Percentiles rank a stretch among this genome's conserved stretches.
Conservation (phyloP, 306 rosid species). For the Trifolium dubium region DNA sequence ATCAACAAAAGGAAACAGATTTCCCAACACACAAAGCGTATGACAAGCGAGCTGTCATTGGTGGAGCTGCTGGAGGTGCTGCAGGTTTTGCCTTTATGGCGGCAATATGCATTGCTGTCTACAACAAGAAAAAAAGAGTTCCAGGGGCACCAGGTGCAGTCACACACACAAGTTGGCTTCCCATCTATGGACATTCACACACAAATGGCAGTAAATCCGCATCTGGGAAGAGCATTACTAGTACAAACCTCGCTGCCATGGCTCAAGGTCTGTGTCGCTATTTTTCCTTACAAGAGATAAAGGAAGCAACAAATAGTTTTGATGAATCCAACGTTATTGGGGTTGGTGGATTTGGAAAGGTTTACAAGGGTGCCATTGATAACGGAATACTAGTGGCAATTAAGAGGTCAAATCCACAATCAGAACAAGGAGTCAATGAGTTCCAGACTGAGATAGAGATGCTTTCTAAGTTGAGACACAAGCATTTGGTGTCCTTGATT, state of each 20-base stretch:
- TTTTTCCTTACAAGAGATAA: slow-evolving; percentile 57
- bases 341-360: slow-evolving; percentile 71
- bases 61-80: slow-evolving; percentile 64
- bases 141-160: slow-evolving; percentile 31
- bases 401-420: slow-evolving; percentile 61
- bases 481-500: slow-evolving; percentile 67
- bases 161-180: slow-evolving; percentile 57
- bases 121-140: slow-evolving; percentile 44
- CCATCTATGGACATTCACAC: slow-evolving; percentile 43
- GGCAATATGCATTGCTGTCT: slow-evolving; percentile 44
- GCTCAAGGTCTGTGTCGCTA: slow-evolving; percentile 62
- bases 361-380: slow-evolving; percentile 59
- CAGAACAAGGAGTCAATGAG: slow-evolving; percentile 66
- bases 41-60: slow-evolving; percentile 37
- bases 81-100: slow-evolving; percentile 56
- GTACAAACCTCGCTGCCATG: slow-evolving; percentile 42
- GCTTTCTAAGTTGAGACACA: slow-evolving; percentile 69
- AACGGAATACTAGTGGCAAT: slow-evolving; percentile 54
- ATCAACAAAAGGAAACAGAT: background rate
- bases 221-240: slow-evolving; percentile 48
- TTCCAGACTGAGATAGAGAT: slow-evolving; percentile 66
- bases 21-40: background rate
- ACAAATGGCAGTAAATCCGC: slow-evolving; percentile 41
- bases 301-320: slow-evolving; percentile 50
- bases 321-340: slow-evolving; percentile 64